Evolutionary conservation across 2,329 filamentous ascomycete genomes (phyloP).

Genomic region (Coniochaeta ligniaria): DNA sequence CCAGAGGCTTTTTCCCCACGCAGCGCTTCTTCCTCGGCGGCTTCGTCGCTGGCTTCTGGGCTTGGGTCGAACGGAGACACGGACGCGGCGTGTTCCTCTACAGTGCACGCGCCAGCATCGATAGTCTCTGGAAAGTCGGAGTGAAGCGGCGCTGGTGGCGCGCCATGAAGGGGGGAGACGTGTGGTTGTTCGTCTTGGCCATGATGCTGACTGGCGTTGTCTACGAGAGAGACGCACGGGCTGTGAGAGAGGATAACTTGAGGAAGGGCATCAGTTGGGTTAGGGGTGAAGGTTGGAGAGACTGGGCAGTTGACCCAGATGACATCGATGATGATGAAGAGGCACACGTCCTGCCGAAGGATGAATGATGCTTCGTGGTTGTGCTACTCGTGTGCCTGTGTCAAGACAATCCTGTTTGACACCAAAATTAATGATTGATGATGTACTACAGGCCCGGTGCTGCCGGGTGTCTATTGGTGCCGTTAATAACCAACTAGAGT

Average conservation of each 20-base stretch:
- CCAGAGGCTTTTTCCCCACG: constrained; percentile 65
- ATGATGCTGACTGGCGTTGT: constrained; percentile 72
- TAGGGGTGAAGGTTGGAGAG: constrained; percentile 67
- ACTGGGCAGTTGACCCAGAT: constrained; percentile 53
- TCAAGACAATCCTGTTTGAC: not conserved
- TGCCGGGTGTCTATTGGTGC: not conserved
- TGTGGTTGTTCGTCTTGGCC: constrained; percentile 73
- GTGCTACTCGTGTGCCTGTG: not conserved
- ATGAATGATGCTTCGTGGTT: constrained; percentile 3
- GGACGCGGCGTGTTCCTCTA: constrained; percentile 71
- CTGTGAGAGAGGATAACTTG: constrained; percentile 59
- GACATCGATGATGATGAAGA: constrained; percentile 31
- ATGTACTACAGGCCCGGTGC: not conserved
- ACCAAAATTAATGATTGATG: not conserved
- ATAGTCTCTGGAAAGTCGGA: constrained; percentile 89
- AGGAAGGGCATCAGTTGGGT: constrained; percentile 69
- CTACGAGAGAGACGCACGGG: constrained; percentile 63
- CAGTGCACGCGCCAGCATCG: constrained; percentile 67
- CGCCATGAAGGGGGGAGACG: constrained; percentile 73
- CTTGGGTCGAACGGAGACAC: constrained; percentile 61
- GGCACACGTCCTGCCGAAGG: constrained; percentile 24
- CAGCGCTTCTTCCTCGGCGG: constrained; percentile 88
- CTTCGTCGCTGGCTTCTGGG: constrained; percentile 79
- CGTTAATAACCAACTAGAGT: not conserved
- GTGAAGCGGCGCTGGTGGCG: constrained; percentile 85